Base-by-base conservation (phyloP, 768 basidiomycete genomes). In the Galerina sulciceps region DNA sequence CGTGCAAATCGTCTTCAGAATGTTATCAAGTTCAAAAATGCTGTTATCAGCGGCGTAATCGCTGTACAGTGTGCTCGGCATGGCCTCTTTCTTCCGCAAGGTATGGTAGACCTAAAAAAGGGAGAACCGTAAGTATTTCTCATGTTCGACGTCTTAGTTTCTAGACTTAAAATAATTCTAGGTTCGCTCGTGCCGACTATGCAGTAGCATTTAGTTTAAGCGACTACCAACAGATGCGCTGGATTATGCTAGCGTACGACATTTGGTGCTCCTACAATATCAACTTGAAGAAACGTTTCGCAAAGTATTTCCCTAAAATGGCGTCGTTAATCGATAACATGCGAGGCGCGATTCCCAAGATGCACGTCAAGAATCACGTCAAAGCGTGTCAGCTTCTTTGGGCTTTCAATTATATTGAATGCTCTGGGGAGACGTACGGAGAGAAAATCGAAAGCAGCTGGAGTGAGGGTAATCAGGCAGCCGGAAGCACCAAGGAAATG, bases 361-460 rank as follows among this genome's bases (percentile, higher is more conserved):
- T 70, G 64, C 74, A 75, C 49, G 53, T 75, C 18, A 58, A 62
- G 20, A 62, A 62, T 20, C 73, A 75, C 51, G 61, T 63, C 5
- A 55, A 65, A 6, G 57, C 23, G 3, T 75, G 72, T 45, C 63
- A 67, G 20, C 56, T 64, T 0, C 40, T 61, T 1, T 70, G 48
- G 36, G 55, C 69, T 13, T 70, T 73, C 35, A 70, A 71, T 36
- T 75, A 68, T 44, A 48, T 67, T 15, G 14, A n/a, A n/a, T 58
- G 59, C 41, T 63, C 60, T 17, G 72, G 67, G 2, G 60, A 64
- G 43, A 72, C 67, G 0, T 64, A 54, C 45, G 70, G 71, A 0
- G 73, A 76, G 59, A 48, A 60, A 44, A 74, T 76, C 36, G 72
- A 76, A 41, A 63, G 57, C 5, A 18, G 55, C 8, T 71, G 71